Evolutionary conservation across 2,329 filamentous ascomycete genomes (phyloP), one percentile per base, ranked within the genome.

Genomic region (Beauveria sp.): DNA sequence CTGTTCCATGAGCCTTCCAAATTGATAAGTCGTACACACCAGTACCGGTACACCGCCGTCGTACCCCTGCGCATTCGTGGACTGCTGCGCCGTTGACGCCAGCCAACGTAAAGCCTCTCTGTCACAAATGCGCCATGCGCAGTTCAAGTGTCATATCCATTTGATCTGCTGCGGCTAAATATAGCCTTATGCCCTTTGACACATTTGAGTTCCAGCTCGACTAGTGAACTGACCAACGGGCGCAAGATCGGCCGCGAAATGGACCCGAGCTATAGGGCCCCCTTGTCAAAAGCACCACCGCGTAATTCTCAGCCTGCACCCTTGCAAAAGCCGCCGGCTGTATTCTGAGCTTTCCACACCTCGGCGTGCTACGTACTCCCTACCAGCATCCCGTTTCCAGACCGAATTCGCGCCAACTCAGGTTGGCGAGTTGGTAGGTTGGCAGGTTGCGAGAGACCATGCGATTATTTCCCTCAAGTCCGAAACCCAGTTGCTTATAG

Each of bases 1-100:
- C 40, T 28, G 24, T 60, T 60, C 57, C 57, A 60, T 53, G 26
- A 50, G 38, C 30, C 54, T 57, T 57, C 56, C 52, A 57, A 34
- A 57, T 26, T 52, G 57, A 52, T 22, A 59, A 49, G 28, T 57
- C 20, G 53, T n/a, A 34, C 34, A 38, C 34, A 38, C 12, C 34
- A 38, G 34, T 38, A 38, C 12, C 16, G 34, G 34, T 16, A 38
- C 28, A 49, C 46, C 42, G 38, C 18, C 57, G 45, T 40, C 45
- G 1, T 38, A 46, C 57, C 47, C 47, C 49, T 59, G 57, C 40
- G 14, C 45, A 49, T 58, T 28, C 42, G 28, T 47, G 16, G 40
- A 30, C 43, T 40, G 9, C n/a, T 49, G 55, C 28, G 55, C n/a
- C 30, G 30, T 49, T 14, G 20, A 42, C 34, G 20, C 34, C 52